Base-by-base conservation (phyloP, 257 asterid species). In the Nicotiana otophora region DNA sequence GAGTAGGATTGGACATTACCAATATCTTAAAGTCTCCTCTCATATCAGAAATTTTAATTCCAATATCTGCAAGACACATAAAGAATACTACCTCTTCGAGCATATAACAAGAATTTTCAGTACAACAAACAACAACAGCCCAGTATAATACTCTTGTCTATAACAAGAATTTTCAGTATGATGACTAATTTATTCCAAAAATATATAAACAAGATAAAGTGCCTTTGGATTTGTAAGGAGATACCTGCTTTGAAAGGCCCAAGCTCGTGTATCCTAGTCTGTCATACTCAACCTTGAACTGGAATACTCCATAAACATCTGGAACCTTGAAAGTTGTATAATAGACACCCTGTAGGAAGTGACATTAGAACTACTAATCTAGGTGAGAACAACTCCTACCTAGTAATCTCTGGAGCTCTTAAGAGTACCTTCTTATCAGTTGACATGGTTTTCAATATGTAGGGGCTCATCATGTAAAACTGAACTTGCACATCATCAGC, bases 381-480 rank as follows among this genome's bases (percentile, higher is more conserved):
- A 64, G 7, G 61, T 15, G 19, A 30, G 46, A 62, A 42, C 64
- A 80, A 68, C 53, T 80, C 77, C 76, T 7, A 64, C 19, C 83
- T 23, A 10, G 39, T 30, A 10, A 42, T 15, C 28, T 74, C n/a
- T 6, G 64, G 46, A 77, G 60, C 69, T 72, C 19, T 42, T 66
- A 55, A 74, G 31, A 69, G 46, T 87, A 94, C 98, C 98, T 92
- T 90, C 86, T 87, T 69, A 87, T 94, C 78, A 20, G 96, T 91
- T 16, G 94, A 89, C 91, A 94, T 83, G n/a, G 94, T 92, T 90
- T 91, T 94, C 94, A 94, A 85, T 84, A 94, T 90, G 46, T 94
- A 94, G 33, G 98, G 97, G 82, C 98, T 94, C 98, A 94, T 94
- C 98, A 94, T 90, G 90, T 90, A 94, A 87, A 94, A 92, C 89